Percentiles rank a stretch among this genome's conserved stretches.
Evolutionary conservation across 192 early-diverging fungal species (phyloP).

Genomic region (Gorgonomyces haynaldii): DNA sequence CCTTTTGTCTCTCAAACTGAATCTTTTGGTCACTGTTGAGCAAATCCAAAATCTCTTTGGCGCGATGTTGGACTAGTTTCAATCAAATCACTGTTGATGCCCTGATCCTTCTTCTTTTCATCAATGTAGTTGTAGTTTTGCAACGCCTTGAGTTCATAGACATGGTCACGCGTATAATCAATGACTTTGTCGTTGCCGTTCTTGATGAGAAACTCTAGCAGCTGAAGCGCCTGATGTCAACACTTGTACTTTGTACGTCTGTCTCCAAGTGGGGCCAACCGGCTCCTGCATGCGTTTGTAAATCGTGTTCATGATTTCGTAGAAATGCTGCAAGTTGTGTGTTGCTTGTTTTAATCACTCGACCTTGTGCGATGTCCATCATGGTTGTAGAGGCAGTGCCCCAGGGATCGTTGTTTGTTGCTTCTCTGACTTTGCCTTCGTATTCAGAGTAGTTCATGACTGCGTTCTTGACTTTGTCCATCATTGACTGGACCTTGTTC

Average conservation of each 20-base stretch:
- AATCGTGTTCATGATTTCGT: slow-evolving; percentile 91
- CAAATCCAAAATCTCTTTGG: slow-evolving; percentile 81
- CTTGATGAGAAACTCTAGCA: slow-evolving; percentile 90
- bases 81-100: slow-evolving; percentile 66
- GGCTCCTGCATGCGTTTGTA: slow-evolving; percentile 81
- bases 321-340: slow-evolving; percentile 47
- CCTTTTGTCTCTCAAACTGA: slow-evolving; percentile 77
- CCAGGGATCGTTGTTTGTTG: slow-evolving; percentile 83
- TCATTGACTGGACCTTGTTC: slow-evolving; percentile 20
- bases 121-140: slow-evolving; percentile 83
- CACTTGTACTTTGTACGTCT: slow-evolving; percentile 76
- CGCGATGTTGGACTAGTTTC: slow-evolving; percentile 62
- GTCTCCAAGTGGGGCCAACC: slow-evolving; percentile 74
- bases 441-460: slow-evolving; percentile 90
- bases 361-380: slow-evolving; percentile 67
- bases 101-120: slow-evolving; percentile 93
- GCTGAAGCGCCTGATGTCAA: slow-evolving; percentile 57
- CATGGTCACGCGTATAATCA: slow-evolving; percentile 70
- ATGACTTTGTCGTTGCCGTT: slow-evolving; percentile 90
- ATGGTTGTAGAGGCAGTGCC: slow-evolving; percentile 88
- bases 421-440: slow-evolving; percentile 69
- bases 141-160: slow-evolving; percentile 81
- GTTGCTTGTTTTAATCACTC: neutral
- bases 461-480: slow-evolving; percentile 60
- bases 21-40: slow-evolving; percentile 66